phyloP scores from a whole-genome alignment of 164 flowering plant species.

The Annona cherimola region DNA sequence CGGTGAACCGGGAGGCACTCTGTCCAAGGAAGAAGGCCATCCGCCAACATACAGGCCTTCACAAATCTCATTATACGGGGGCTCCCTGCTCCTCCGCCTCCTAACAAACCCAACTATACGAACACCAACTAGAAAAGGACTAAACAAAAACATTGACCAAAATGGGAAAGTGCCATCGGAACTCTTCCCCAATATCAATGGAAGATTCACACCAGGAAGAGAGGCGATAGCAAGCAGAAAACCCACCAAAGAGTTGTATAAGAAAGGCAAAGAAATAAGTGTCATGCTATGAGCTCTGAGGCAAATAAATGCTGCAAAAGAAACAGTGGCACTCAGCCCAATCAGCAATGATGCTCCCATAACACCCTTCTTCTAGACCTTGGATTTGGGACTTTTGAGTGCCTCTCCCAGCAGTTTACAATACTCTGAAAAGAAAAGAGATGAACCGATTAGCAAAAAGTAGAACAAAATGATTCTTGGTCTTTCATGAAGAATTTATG shows the following conservation, averaged over 20 bases:
- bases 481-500: too few relatives aligned
- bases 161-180: conserved; percentile 69
- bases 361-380: conserved; percentile 22
- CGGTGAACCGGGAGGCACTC: conserved; percentile 69
- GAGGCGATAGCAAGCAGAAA: conserved; percentile 57
- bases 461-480: too few relatives aligned
- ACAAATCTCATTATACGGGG: conserved; percentile 52
- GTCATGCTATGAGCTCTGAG: conserved; percentile 32
- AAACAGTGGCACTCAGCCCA: conserved; percentile 38
- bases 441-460: too few relatives aligned
- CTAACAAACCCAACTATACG: conserved; percentile 43
- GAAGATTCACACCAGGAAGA: conserved; percentile 64
- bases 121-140: conserved; percentile 58
- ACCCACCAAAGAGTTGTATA: conserved; percentile 57
- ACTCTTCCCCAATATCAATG: conserved; percentile 66
- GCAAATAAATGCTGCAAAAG: conserved; percentile 33
- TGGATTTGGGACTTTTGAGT: background rate
- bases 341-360: conserved; percentile 54
- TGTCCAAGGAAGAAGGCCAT: conserved; percentile 60
- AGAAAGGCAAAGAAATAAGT: conserved; percentile 47
- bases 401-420: background rate
- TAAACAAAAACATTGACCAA: conserved; percentile 60
- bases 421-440: background rate
- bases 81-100: conserved; percentile 48
- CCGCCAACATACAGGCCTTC: conserved; percentile 90